Percentiles rank a stretch among this genome's conserved stretches.
These are phyloP conservation scores for Mortierella sp. DNA, from an alignment of 371 early-diverging fungal species.

Conservation along the genomic window DNA sequence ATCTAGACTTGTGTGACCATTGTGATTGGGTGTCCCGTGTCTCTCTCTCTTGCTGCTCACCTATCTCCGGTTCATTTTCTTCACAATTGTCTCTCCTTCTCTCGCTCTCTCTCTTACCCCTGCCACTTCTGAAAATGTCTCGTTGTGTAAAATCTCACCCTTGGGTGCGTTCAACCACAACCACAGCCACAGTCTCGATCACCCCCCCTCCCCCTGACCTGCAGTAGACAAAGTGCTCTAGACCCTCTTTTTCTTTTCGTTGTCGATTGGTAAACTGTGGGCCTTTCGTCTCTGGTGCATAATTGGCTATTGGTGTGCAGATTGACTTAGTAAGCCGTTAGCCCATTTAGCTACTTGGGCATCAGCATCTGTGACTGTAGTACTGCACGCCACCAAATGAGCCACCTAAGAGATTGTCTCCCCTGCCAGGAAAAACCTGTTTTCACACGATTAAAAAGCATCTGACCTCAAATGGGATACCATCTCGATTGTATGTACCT, in stretches of 20 bases:
- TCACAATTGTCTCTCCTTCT: not conserved
- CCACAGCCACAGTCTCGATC: not conserved
- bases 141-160: not conserved
- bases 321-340: too few relatives aligned
- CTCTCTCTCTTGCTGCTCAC: not conserved
- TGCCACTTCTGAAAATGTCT: not conserved
- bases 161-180: not conserved
- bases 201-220: not conserved
- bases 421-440: constrained; percentile 6
- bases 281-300: too few relatives aligned
- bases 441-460: not conserved
- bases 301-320: too few relatives aligned
- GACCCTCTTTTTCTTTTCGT: not conserved
- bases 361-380: too few relatives aligned
- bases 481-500: not conserved
- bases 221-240: not conserved
- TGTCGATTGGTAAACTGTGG: too few relatives aligned
- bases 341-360: too few relatives aligned
- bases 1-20: not conserved
- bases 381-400: constrained; percentile 3
- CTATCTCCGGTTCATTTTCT: too few relatives aligned
- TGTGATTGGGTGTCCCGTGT: not conserved
- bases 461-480: not conserved
- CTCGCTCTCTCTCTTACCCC: not conserved
- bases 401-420: not conserved